These are phyloP conservation scores for Solanum bulbocastanum DNA, from an alignment of 257 asterid genomes.

Conservation along the genomic window DNA sequence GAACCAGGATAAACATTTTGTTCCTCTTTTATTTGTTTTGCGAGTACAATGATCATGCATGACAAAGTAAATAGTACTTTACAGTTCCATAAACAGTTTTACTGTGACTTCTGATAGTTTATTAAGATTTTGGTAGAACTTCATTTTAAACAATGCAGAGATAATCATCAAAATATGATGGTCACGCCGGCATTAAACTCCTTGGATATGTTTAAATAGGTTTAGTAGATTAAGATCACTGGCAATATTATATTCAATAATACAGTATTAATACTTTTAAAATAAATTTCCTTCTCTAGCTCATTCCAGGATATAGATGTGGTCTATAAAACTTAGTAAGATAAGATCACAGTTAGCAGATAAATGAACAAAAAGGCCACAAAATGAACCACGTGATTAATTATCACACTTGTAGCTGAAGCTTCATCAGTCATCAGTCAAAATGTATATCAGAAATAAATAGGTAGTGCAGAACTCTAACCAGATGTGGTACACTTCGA, in stretches of 20 bases:
- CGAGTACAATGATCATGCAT: not conserved
- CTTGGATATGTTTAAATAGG: not conserved
- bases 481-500: constrained; percentile 51
- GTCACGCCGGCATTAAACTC: not conserved
- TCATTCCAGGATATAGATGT: not conserved
- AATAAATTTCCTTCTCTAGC: not conserved
- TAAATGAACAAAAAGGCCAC: not conserved
- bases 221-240: not conserved
- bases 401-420: not conserved
- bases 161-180: not conserved
- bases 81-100: not conserved
- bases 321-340: not conserved
- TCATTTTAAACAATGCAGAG: not conserved
- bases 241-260: not conserved
- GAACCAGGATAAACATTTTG: not conserved
- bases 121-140: not conserved
- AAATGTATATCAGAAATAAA: not conserved
- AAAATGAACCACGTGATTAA: not conserved
- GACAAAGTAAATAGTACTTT: not conserved
- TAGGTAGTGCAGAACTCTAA: constrained; percentile 18
- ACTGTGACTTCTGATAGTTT: not conserved
- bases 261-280: not conserved
- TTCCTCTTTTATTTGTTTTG: not conserved
- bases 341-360: not conserved
- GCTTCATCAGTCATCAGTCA: not conserved